Conservation (phyloP, 441 rosid genomes). For the Melastoma candidum region DNA sequence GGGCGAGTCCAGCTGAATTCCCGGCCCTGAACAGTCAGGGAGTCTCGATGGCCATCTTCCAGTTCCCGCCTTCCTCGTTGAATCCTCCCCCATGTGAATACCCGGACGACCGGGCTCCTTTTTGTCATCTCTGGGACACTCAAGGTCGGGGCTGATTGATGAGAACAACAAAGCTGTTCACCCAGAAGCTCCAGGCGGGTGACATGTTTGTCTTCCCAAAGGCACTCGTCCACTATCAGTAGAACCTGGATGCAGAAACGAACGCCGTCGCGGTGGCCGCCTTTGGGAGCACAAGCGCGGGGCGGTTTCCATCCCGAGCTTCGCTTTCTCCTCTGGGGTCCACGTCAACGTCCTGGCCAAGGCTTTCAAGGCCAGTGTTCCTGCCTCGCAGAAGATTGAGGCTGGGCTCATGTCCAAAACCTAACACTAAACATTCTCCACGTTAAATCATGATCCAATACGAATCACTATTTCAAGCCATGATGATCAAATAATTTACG, state of each 20-base stretch:
- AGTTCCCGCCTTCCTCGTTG: too few species aligned
- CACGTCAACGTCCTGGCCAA: slow-evolving; percentile 21
- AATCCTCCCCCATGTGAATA: too few species aligned
- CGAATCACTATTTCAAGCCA: too few species aligned
- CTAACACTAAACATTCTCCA: neutral
- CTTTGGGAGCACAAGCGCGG: slow-evolving; percentile 32
- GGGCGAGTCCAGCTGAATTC: too few species aligned
- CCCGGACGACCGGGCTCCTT: slow-evolving; percentile 13
- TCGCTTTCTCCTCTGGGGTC: slow-evolving; percentile 18
- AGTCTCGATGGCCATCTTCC: too few species aligned
- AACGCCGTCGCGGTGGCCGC: slow-evolving; percentile 22
- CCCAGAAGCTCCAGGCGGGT: slow-evolving; percentile 21
- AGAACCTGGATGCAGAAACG: slow-evolving; percentile 11
- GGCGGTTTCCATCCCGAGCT: slow-evolving; percentile 23
- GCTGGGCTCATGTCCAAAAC: slow-evolving; percentile 9
- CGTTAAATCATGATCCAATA: too few species aligned
- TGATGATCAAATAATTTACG: too few species aligned
- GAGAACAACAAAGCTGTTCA: slow-evolving; percentile 23
- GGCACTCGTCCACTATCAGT: slow-evolving; percentile 32
- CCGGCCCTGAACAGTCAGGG: too few species aligned
- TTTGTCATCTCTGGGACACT: slow-evolving; percentile 19
- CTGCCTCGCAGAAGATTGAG: slow-evolving; percentile 19
- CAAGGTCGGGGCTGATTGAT: slow-evolving; percentile 32
- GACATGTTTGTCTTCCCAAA: slow-evolving; percentile 33
- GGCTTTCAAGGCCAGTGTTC: slow-evolving; percentile 26